Conservation (phyloP, 331 rosid species). For the Acacia pycnantha region DNA sequence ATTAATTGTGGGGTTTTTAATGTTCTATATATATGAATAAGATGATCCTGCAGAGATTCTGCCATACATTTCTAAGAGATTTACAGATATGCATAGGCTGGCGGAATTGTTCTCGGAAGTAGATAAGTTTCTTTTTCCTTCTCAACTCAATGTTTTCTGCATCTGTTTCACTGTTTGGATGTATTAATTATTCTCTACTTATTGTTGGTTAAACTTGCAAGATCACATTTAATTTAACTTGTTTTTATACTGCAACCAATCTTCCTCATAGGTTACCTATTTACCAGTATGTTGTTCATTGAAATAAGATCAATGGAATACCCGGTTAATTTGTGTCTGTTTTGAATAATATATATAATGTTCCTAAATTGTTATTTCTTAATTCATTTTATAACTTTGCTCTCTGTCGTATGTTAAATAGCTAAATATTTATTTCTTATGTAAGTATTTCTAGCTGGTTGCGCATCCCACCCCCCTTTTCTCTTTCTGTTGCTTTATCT, state of each 20-base stretch:
- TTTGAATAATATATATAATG: not conserved
- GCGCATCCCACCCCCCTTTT: not conserved
- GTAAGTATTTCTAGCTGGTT: not conserved
- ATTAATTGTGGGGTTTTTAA: not conserved
- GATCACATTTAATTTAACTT: not conserved
- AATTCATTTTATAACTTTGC: not conserved
- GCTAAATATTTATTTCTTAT: not conserved
- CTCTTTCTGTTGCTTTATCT: not conserved
- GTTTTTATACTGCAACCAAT: not conserved
- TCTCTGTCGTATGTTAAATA: not conserved
- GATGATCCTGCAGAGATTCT: not conserved
- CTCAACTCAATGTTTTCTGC: not conserved
- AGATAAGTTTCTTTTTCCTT: not conserved
- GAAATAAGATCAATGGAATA: not conserved
- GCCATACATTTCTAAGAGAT: not conserved
- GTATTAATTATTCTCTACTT: not conserved
- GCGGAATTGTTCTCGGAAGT: not conserved
- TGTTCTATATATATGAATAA: not conserved
- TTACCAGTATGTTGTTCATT: not conserved
- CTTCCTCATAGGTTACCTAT: not conserved
- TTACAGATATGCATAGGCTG: not conserved
- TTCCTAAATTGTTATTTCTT: not conserved
- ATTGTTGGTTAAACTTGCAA: not conserved
- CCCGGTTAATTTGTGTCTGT: not conserved
- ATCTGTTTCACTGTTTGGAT: not conserved